Percentiles rank a stretch among this genome's conserved stretches.
Conservation (phyloP, 2,329 filamentous ascomycete species). For the Aureobasidium uvarum region DNA sequence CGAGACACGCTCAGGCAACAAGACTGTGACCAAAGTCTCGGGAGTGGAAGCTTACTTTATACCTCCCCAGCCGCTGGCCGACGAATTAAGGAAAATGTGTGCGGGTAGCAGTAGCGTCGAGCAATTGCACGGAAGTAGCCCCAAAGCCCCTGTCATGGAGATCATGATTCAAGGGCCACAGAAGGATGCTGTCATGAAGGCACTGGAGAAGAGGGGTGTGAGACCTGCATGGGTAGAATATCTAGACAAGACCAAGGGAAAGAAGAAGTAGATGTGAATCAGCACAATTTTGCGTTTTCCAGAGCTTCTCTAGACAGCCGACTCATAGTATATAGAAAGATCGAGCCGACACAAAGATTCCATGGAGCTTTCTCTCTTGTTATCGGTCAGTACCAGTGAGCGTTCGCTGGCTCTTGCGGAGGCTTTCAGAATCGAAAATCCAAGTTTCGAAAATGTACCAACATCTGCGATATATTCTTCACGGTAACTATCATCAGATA, state of each 20-base stretch:
- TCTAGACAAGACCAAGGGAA: constrained; percentile 67
- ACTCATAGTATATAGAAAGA: too few relatives aligned
- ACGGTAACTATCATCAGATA: too few relatives aligned
- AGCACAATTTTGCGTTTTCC: too few relatives aligned
- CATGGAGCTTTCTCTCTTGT: too few relatives aligned
- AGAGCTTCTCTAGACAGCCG: too few relatives aligned
- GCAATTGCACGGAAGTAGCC: constrained; percentile 58
- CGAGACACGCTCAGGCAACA: constrained; percentile 65
- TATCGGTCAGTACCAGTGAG: too few relatives aligned
- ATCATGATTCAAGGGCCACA: constrained; percentile 67
- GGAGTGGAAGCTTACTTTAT: constrained; percentile 63
- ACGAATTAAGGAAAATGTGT: constrained; percentile 65
- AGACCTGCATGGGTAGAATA: constrained; percentile 60
- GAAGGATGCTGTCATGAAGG: constrained; percentile 58
- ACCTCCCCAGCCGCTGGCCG: constrained; percentile 58
- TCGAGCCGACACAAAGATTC: too few relatives aligned
- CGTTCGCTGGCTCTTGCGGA: too few relatives aligned
- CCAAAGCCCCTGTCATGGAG: constrained; percentile 63
- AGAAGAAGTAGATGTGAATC: constrained; percentile 45
- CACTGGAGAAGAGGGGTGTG: constrained; percentile 59
- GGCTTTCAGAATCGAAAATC: too few relatives aligned
- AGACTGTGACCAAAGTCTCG: constrained; percentile 62
- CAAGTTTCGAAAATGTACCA: too few relatives aligned
- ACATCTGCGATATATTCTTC: too few relatives aligned
- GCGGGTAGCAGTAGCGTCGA: constrained; percentile 66